These are phyloP conservation scores for Quercus cerris DNA, from an alignment of 306 rosid species.

Conservation along the genomic window DNA sequence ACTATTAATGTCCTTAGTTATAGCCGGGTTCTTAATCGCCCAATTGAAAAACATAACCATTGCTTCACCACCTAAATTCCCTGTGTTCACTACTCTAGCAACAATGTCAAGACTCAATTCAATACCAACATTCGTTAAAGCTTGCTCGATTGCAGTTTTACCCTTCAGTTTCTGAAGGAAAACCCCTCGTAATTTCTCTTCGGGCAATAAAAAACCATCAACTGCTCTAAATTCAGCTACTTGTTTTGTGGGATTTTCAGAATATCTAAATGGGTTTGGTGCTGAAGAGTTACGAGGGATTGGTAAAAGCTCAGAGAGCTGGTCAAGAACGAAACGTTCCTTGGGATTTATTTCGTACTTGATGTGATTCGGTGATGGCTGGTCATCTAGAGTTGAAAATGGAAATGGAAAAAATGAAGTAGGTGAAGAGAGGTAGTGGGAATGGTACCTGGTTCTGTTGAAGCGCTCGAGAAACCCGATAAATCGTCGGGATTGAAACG, in stretches of 20 bases:
- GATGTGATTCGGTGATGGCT: neutral
- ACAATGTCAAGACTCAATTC: slow-evolving; percentile 49
- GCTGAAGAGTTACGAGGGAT: neutral
- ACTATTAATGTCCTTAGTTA: slow-evolving; percentile 36
- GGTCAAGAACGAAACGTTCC: slow-evolving; percentile 41
- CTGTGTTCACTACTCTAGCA: slow-evolving; percentile 45
- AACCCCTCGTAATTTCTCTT: slow-evolving; percentile 73
- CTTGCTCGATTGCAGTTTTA: slow-evolving; percentile 51
- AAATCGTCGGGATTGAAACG: neutral
- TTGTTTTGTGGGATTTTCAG: neutral
- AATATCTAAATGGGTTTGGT: neutral
- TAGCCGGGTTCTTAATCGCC: slow-evolving; percentile 59
- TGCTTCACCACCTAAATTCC: slow-evolving; percentile 64
- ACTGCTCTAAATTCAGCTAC: slow-evolving; percentile 21
- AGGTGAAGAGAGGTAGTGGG: slow-evolving; percentile 8
- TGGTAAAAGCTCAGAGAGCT: slow-evolving; percentile 52
- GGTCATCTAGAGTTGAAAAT: slow-evolving; percentile 29
- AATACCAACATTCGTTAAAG: slow-evolving; percentile 43
- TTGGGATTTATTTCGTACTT: neutral
- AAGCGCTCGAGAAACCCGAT: neutral
- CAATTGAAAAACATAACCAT: slow-evolving; percentile 76
- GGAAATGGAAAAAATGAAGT: slow-evolving; percentile 18
- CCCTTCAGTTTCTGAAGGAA: slow-evolving; percentile 81
- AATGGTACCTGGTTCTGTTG: slow-evolving; percentile 13
- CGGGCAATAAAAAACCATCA: slow-evolving; percentile 61